Evolutionary conservation across 2,329 filamentous ascomycete species (phyloP).

Genomic region (Metarhizium robertsii): DNA sequence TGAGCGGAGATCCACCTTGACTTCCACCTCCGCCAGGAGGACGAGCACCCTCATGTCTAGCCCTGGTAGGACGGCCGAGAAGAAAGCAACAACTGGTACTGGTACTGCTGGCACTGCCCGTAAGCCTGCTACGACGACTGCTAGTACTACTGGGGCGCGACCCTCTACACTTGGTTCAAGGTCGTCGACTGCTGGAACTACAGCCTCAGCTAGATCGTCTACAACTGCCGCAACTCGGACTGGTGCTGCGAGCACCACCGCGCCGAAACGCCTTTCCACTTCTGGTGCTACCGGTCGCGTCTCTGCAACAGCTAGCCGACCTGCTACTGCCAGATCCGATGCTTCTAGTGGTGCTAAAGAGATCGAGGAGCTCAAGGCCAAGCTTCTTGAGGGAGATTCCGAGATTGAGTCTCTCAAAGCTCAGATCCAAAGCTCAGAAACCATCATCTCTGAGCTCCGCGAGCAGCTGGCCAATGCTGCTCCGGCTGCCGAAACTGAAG

Average conservation of each 20-base stretch:
- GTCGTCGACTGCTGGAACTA: constrained; percentile 17
- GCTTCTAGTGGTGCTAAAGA: constrained; percentile 41
- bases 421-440: constrained; percentile 45
- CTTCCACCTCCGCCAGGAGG: constrained; percentile 29
- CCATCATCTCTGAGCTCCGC: constrained; percentile 44
- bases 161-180: constrained; percentile 21
- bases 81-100: constrained; percentile 24
- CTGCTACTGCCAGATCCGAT: constrained; percentile 26
- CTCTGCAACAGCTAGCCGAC: constrained; percentile 17
- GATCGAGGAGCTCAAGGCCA: constrained; percentile 50
- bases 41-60: constrained; percentile 34
- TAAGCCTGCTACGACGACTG: constrained; percentile 22
- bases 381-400: constrained; percentile 47
- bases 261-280: constrained; percentile 49
- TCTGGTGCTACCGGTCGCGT: constrained; percentile 21
- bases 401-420: constrained; percentile 48
- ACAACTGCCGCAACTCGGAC: constrained; percentile 19
- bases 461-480: constrained; percentile 36
- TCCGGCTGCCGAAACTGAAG: constrained; percentile 28
- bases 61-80: constrained; percentile 24
- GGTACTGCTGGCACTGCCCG: constrained; percentile 23
- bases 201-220: constrained; percentile 25
- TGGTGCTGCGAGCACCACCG: constrained; percentile 31
- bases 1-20: constrained; percentile 35
- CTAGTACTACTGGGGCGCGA: constrained; percentile 28